phyloP scores from a whole-genome alignment of 768 basidiomycete species.

The Mycena indigotica region DNA sequence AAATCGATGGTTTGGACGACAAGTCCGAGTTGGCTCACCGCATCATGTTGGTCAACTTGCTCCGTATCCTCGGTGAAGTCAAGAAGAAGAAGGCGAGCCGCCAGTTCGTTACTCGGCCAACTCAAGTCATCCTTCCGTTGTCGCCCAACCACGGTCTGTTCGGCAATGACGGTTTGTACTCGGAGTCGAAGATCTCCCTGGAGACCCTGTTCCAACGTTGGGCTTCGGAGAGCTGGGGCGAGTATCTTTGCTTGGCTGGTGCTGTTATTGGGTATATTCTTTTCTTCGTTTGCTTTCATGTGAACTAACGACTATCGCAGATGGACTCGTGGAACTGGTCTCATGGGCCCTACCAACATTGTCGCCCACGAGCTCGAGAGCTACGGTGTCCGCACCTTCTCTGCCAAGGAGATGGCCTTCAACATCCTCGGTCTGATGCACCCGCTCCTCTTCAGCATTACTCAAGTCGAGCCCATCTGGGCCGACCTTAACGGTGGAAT shows the following conservation, averaged over 20 bases:
- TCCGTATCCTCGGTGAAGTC: slow-evolving; percentile 94
- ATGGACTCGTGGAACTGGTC: slow-evolving; percentile 97
- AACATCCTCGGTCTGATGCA: slow-evolving; percentile 99
- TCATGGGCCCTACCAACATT: slow-evolving; percentile 95
- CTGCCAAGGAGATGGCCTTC: slow-evolving; percentile 99
- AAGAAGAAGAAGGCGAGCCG: slow-evolving; percentile 98
- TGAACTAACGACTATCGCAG: no score
- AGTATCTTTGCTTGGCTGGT: slow-evolving; percentile 96
- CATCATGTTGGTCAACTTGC: slow-evolving; percentile 97
- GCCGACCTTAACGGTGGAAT: slow-evolving; percentile 98
- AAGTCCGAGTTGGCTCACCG: slow-evolving; percentile 97
- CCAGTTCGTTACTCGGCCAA: slow-evolving; percentile 95
- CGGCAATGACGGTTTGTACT: slow-evolving; percentile 97
- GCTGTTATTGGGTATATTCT: slow-evolving; percentile 90
- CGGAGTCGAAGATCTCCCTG: slow-evolving; percentile 96
- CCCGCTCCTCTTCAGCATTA: slow-evolving; percentile 97
- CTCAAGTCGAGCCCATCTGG: slow-evolving; percentile 99
- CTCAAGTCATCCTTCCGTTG: slow-evolving; percentile 95
- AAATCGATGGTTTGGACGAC: slow-evolving; percentile 97
- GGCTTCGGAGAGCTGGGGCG: slow-evolving; percentile 98
- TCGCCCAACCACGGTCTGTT: slow-evolving; percentile 98
- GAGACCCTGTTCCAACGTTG: slow-evolving; percentile 99
- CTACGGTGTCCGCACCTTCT: slow-evolving; percentile 95
- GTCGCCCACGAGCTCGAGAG: slow-evolving; percentile 93
- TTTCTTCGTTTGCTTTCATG: not conserved